Conservation (phyloP, 177 flowering plant species). For the Vitis hybrid region DNA sequence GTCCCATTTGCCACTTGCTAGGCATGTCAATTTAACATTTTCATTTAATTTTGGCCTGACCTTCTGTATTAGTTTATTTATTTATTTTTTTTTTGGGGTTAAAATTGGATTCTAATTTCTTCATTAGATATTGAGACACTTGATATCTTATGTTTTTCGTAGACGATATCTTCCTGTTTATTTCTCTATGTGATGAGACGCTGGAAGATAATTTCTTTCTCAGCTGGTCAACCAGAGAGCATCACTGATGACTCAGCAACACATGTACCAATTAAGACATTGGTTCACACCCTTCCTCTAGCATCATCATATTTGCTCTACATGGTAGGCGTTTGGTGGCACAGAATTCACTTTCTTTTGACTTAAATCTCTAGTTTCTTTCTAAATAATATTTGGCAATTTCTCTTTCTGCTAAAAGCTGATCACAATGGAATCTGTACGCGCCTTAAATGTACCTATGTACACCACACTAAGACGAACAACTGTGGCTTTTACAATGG, state of each 20-base stretch:
- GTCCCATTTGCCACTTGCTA: neutral
- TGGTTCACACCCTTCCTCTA: constrained; percentile 70
- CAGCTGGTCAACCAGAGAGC: constrained; percentile 38
- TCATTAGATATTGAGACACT: neutral
- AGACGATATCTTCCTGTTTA: constrained; percentile 72
- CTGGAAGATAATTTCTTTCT: constrained; percentile 68
- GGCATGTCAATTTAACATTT: neutral
- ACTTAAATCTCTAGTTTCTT: neutral
- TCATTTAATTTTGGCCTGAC: neutral
- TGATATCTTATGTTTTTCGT: constrained; percentile 9
- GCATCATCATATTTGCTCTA: constrained; percentile 70
- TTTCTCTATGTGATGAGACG: constrained; percentile 69
- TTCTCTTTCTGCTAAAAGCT: constrained; percentile 43
- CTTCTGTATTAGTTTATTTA: neutral
- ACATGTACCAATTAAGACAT: constrained; percentile 58
- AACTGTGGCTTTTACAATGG: constrained; percentile 85
- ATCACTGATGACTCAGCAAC: constrained; percentile 29
- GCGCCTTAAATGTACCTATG: constrained; percentile 90
- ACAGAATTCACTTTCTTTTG: neutral
- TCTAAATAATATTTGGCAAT: constrained; percentile 2
- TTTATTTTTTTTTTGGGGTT: neutral
- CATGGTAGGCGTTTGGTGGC: constrained; percentile 55
- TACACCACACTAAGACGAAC: constrained; percentile 94
- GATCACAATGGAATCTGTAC: constrained; percentile 87
- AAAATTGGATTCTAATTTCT: neutral